These are phyloP conservation scores for Botrytis byssoidea DNA, from an alignment of 2,329 filamentous ascomycete genomes.

Conservation along the genomic window DNA sequence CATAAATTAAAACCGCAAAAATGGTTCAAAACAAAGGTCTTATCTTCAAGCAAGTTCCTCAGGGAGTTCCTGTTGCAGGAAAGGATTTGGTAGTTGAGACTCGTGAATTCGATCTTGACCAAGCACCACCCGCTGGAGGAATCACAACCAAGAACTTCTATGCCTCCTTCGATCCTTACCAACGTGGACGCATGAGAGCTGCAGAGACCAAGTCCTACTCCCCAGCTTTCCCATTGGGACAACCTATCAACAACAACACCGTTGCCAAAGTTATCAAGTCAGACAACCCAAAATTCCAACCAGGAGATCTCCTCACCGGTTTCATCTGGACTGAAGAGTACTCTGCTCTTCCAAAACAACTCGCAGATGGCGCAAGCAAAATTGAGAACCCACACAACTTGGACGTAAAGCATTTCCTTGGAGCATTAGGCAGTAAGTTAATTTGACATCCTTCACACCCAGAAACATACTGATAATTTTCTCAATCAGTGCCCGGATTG, in stretches of 20 bases:
- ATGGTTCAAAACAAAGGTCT: constrained; percentile 68
- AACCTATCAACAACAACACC: constrained; percentile 62
- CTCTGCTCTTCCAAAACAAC: constrained; percentile 48
- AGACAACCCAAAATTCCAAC: constrained; percentile 58
- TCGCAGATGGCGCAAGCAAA: constrained; percentile 46
- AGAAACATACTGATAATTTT: neutral
- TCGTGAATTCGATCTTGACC: constrained; percentile 63
- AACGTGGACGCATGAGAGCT: constrained; percentile 74
- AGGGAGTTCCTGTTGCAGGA: constrained; percentile 65
- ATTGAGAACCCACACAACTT: constrained; percentile 69
- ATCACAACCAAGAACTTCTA: constrained; percentile 69
- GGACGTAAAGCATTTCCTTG: constrained; percentile 67
- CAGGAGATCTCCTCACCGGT: constrained; percentile 65
- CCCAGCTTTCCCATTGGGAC: constrained; percentile 58
- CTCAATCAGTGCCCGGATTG: constrained; percentile 59
- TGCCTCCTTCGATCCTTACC: constrained; percentile 73
- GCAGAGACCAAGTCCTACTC: constrained; percentile 65
- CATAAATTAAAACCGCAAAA: constrained; percentile 24
- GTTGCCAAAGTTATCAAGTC: constrained; percentile 72
- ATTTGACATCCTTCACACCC: neutral
- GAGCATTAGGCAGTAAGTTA: constrained; percentile 60
- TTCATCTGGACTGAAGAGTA: constrained; percentile 68
- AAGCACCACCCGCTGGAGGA: constrained; percentile 61
- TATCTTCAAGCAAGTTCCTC: constrained; percentile 69
- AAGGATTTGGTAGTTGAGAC: constrained; percentile 68